Conservation (phyloP, 768 basidiomycete genomes). For the Phylloporus sp. region DNA sequence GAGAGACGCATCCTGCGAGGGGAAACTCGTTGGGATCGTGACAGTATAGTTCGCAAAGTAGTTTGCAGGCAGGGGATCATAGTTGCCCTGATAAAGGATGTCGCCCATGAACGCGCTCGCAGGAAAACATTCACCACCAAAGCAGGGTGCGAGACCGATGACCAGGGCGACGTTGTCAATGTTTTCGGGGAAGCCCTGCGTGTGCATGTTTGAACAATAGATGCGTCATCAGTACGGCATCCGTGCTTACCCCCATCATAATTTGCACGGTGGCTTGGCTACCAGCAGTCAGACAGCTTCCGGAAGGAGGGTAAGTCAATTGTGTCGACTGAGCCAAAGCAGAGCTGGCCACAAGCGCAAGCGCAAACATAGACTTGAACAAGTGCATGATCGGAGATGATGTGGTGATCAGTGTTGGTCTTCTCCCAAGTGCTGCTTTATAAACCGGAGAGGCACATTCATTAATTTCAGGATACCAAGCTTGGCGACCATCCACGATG, state of each 20-base stretch:
- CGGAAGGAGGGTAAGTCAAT: constrained; percentile 2
- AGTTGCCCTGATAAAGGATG: constrained; percentile 35
- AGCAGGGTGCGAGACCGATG: constrained; percentile 31
- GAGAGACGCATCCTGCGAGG: constrained; percentile 32
- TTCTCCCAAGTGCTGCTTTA: constrained; percentile 10
- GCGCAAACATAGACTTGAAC: constrained; percentile 12
- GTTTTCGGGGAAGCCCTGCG: constrained; percentile 19
- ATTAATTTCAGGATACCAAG: not conserved
- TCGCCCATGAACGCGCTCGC: constrained; percentile 25
- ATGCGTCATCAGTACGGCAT: too few species aligned
- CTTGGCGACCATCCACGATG: not conserved
- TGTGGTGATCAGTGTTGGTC: too few species aligned
- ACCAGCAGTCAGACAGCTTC: constrained; percentile 1
- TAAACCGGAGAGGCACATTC: constrained; percentile 1
- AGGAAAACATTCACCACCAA: constrained; percentile 18
- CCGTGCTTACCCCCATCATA: constrained; percentile 5
- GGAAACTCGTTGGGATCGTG: constrained; percentile 23
- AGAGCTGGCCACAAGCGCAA: constrained; percentile 9
- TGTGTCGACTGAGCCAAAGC: constrained; percentile 10
- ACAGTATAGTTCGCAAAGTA: constrained; percentile 34
- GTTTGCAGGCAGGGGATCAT: constrained; percentile 16
- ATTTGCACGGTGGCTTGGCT: constrained; percentile 7
- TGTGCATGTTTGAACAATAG: not conserved
- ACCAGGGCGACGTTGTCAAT: constrained; percentile 28
- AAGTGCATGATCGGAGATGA: constrained; percentile 11